Conservation (phyloP, 495 filamentous ascomycete genomes). For the Xylona heveae region DNA sequence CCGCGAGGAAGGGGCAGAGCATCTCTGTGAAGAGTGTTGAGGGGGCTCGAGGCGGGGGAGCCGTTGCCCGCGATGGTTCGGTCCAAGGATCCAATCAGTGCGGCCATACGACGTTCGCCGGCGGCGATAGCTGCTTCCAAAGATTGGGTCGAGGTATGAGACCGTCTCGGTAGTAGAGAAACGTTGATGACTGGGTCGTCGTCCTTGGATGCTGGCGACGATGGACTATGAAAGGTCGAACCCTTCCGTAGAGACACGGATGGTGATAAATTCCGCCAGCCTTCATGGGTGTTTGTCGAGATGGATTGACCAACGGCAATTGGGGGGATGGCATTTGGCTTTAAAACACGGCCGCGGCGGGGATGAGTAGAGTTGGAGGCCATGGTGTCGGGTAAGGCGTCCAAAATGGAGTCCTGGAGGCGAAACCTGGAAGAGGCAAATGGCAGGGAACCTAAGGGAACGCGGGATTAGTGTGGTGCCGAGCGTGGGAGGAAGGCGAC, state of each 20-base stretch:
- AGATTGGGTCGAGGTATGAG: slow-evolving; percentile 23
- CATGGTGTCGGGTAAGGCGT: too few relatives aligned
- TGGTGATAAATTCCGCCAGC: not conserved
- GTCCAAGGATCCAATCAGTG: slow-evolving; percentile 22
- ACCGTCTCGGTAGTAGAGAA: slow-evolving; percentile 25
- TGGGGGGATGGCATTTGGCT: slow-evolving; percentile 2
- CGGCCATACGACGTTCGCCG: slow-evolving; percentile 25
- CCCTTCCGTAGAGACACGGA: slow-evolving; percentile 22
- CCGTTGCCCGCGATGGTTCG: slow-evolving; percentile 17
- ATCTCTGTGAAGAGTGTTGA: slow-evolving; percentile 12
- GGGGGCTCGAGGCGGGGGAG: slow-evolving; percentile 10
- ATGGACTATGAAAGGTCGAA: slow-evolving; percentile 29
- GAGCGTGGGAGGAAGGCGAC: too few relatives aligned
- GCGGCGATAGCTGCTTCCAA: slow-evolving; percentile 23
- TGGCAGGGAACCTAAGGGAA: too few relatives aligned
- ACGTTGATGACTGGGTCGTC: slow-evolving; percentile 23
- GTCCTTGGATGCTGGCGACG: slow-evolving; percentile 18
- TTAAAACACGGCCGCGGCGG: not conserved
- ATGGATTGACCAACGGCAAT: not conserved
- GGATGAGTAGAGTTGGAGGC: not conserved
- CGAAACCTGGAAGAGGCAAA: too few relatives aligned
- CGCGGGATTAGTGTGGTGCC: too few relatives aligned
- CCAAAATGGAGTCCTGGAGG: too few relatives aligned
- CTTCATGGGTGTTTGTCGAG: not conserved
- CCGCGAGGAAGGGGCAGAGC: slow-evolving; percentile 8